These are phyloP conservation scores for Dendrobium chrysotoxum DNA, from an alignment of 106 monocot genomes.

Conservation along the genomic window DNA sequence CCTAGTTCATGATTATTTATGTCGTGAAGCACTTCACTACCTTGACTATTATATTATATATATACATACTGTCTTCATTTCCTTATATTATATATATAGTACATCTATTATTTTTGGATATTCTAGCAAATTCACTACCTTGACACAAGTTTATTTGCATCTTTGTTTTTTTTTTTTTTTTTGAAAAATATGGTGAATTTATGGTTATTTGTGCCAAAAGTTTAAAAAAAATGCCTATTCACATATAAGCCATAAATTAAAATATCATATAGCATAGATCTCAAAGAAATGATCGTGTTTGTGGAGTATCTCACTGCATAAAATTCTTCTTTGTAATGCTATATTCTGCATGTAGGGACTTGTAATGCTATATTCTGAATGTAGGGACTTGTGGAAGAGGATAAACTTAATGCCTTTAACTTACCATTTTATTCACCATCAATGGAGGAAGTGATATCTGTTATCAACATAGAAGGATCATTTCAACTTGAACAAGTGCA, in stretches of 20 bases:
- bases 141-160: no score
- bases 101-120: no score
- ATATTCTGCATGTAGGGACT: conserved; percentile 12
- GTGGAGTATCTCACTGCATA: background rate
- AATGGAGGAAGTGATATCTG: conserved; percentile 26
- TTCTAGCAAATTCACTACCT: no score
- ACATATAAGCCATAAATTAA: background rate
- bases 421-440: conserved; percentile 29
- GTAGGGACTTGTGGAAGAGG: conserved; percentile 28
- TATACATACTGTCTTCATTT: no score
- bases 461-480: conserved; percentile 4
- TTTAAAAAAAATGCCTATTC: no score
- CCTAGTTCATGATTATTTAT: no score
- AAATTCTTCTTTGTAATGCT: background rate
- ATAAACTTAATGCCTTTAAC: conserved; percentile 27
- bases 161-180: no score
- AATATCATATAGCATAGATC: background rate
- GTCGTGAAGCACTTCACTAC: no score
- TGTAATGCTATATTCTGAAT: background rate
- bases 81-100: no score
- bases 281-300: background rate
- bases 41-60: no score
- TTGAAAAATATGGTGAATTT: no score
- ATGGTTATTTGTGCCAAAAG: no score
- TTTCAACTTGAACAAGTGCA: conserved; percentile 11